Base-by-base conservation (phyloP, 2,329 filamentous ascomycete genomes). In the Leptoxyphium fumago region DNA sequence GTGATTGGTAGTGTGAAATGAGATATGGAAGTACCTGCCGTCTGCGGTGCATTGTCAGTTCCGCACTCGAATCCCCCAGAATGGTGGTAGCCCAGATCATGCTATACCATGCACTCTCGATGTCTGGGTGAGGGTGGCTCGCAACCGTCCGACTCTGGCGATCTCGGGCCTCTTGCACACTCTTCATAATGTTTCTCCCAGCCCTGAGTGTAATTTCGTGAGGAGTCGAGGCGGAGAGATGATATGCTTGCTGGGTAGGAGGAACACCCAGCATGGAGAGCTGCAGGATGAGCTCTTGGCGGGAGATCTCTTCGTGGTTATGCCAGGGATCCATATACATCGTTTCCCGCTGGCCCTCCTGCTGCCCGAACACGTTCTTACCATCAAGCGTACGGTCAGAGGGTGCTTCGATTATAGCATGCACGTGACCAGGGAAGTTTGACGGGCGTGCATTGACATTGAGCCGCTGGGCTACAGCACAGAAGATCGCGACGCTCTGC, bases 401-500 rank as follows among this genome's bases (percentile, higher is more conserved):
- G 1, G 57, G 55, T 11, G 29, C 78, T 77, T 52, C 74, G 10
- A 96, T 77, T 43, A 93, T 78, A 14, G 78, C 83, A 57, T 94
- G 82, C 11, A 94, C 84, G 58, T 95, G 87, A 50, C 78, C 83
- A 2, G 89, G 86, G 55, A 89, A 84, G 38, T 82, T 80, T 52
- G 84, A 89, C 43, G 84, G 86, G 29, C 78, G 76, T 0, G 88
- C 85, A 52, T 81, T 73, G 40, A 98, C 63, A 1, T 82, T 83
- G 10, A 95, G 60, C 32, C 82, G 74, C 44, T 75, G 72, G 1
- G 86, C 88, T 13, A 96, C 62, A 45, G 78, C 80, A 56, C 83
- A 91, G 63, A 82, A 98, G 49, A 96, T 94, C 47, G 81, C 82
- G 44, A 82, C 82, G 1, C 86, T 91, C 48, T 95, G 82, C 42